Evolutionary conservation across 805 yeast species (phyloP).

Genomic region (Yarrowia sp.): DNA sequence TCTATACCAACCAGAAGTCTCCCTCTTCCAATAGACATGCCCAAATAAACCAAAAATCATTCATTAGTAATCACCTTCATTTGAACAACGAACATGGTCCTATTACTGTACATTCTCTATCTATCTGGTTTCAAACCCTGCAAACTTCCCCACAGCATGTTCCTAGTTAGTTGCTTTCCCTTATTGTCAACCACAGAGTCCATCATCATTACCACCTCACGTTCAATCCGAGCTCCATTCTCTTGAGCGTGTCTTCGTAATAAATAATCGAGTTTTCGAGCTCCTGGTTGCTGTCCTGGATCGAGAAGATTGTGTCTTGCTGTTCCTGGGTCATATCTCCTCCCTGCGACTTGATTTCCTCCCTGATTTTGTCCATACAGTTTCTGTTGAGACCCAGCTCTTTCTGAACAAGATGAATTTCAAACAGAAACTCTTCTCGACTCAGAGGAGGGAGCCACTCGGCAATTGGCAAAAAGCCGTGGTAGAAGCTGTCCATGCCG

Average conservation of each 20-base stretch:
- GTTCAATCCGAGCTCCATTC: neutral
- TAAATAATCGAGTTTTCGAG: neutral
- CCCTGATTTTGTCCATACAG: neutral
- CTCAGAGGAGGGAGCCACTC: neutral
- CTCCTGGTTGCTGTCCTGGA: neutral
- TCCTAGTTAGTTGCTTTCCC: too few species aligned
- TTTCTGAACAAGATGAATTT: neutral
- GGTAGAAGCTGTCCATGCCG: conserved; percentile 1
- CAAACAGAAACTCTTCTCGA: conserved; percentile 1
- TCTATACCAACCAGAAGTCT: too few species aligned
- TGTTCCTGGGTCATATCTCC: conserved; percentile 3
- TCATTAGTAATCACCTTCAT: too few species aligned
- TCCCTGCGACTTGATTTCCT: neutral
- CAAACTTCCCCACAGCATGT: too few species aligned
- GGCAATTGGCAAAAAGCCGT: neutral
- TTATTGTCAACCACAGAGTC: too few species aligned
- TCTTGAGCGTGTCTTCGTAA: neutral
- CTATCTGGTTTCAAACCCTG: too few species aligned
- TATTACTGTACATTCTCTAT: too few species aligned
- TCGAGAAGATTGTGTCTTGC: neutral
- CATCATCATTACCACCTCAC: neutral
- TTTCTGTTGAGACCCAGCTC: neutral
- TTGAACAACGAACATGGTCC: too few species aligned
- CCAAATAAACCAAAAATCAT: too few species aligned
- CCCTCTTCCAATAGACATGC: too few species aligned